These are phyloP conservation scores for Rhynchospora tenuis DNA, from an alignment of 176 grass and related monocot genomes.

Conservation along the genomic window DNA sequence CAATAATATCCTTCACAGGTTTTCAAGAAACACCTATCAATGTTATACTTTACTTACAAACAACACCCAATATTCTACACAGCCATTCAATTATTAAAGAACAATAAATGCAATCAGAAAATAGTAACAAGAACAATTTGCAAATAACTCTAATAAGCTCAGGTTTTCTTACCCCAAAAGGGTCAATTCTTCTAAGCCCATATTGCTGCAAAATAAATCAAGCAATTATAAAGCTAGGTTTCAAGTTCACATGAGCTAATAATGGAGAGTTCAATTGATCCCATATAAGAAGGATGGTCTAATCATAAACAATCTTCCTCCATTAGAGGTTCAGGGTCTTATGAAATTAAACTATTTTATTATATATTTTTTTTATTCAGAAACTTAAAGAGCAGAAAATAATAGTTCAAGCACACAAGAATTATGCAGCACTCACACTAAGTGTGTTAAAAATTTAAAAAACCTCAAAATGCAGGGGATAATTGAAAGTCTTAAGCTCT, in stretches of 20 bases:
- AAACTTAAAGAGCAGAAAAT: no score
- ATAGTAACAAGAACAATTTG: slow-evolving; percentile 1
- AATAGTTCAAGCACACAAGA: no score
- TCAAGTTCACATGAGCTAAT: neutral
- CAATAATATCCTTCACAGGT: no score
- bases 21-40: no score
- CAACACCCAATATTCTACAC: neutral
- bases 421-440: neutral
- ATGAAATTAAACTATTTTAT: no score
- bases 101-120: neutral
- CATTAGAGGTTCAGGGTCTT: no score
- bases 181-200: neutral
- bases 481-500: neutral
- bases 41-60: neutral
- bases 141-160: neutral
- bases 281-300: no score
- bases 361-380: no score
- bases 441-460: neutral
- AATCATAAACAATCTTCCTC: no score
- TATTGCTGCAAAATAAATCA: neutral
- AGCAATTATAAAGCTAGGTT: neutral
- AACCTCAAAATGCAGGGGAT: neutral
- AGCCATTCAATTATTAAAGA: neutral
- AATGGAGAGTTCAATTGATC: neutral
- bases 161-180: neutral